phyloP scores from a whole-genome alignment of 371 early-diverging fungal species.

The Catenaria anguillulae region DNA sequence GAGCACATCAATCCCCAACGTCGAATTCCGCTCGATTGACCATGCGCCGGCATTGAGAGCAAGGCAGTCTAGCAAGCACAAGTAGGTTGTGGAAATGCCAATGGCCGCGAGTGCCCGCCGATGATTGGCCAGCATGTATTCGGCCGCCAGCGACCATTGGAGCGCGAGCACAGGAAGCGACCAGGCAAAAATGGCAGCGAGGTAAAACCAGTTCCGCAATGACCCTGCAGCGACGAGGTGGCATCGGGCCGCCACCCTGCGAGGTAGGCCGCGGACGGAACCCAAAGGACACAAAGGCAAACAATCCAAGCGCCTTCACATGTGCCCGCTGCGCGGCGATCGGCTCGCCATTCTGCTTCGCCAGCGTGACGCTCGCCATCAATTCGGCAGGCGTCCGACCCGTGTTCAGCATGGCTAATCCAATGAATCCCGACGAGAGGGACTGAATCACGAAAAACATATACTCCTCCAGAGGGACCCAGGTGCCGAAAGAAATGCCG shows the following conservation, averaged over 20 bases:
- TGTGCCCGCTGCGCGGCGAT: no score
- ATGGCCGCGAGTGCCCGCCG: constrained; percentile 19
- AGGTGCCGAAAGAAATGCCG: constrained; percentile 36
- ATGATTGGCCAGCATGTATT: constrained; percentile 31
- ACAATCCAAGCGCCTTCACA: no score
- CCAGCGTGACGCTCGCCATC: background rate
- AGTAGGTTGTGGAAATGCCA: constrained; percentile 27
- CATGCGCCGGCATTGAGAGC: constrained; percentile 40
- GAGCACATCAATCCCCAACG: constrained; percentile 26
- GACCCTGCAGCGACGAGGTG: no score
- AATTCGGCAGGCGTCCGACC: background rate
- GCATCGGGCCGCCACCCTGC: no score
- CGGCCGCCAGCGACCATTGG: constrained; percentile 37
- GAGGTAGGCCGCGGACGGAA: no score
- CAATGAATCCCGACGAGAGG: constrained; percentile 28
- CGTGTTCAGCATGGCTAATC: constrained; percentile 23
- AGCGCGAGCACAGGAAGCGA: constrained; percentile 35
- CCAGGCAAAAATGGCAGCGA: constrained; percentile 38
- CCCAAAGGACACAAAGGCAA: no score
- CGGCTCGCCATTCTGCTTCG: no score
- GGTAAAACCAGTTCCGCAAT: no score
- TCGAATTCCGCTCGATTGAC: constrained; percentile 30
- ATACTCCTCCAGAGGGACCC: constrained; percentile 45
- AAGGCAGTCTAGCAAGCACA: constrained; percentile 34
- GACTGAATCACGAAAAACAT: constrained; percentile 50